Evolutionary conservation across 805 yeast species (phyloP).

Genomic region (Hanseniaspora mollemarum): DNA sequence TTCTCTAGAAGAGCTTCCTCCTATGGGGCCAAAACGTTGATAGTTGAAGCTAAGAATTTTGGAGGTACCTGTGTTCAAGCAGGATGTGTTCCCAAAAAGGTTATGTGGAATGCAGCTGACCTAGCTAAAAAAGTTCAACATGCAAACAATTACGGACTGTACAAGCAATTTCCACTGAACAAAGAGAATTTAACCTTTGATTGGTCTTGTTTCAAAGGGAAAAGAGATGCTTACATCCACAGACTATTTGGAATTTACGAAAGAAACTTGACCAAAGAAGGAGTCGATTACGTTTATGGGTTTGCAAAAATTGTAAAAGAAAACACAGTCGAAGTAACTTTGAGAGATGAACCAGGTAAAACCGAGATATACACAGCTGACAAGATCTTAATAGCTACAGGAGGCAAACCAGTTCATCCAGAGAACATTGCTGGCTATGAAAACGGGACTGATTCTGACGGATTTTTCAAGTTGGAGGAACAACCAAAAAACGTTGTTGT

Average conservation of each 20-base stretch:
- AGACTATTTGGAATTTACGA: slow-evolving; percentile 90
- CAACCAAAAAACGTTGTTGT: slow-evolving; percentile 90
- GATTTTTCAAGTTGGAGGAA: slow-evolving; percentile 65
- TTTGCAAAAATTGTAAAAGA: slow-evolving; percentile 64
- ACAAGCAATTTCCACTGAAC: slow-evolving; percentile 41
- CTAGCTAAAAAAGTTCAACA: slow-evolving; percentile 63
- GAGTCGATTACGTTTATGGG: slow-evolving; percentile 78
- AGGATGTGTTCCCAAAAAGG: slow-evolving; percentile 98
- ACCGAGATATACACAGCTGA: slow-evolving; percentile 54
- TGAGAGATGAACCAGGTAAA: slow-evolving; percentile 48
- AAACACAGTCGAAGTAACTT: slow-evolving; percentile 68
- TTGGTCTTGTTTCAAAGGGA: slow-evolving; percentile 71
- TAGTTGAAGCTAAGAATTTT: slow-evolving; percentile 69
- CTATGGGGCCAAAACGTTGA: slow-evolving; percentile 76
- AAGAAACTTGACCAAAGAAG: slow-evolving; percentile 74
- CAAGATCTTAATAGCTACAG: slow-evolving; percentile 79
- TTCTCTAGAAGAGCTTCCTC: slow-evolving; percentile 92
- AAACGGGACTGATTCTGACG: slow-evolving; percentile 77
- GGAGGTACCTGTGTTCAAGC: slow-evolving; percentile 99
- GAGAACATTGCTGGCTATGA: slow-evolving; percentile 65
- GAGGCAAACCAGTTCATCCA: slow-evolving; percentile 73
- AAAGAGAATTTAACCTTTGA: slow-evolving; percentile 52
- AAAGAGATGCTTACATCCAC: slow-evolving; percentile 82
- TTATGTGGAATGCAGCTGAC: slow-evolving; percentile 97
- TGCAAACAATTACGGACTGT: slow-evolving; percentile 76